These are phyloP conservation scores for Boletus eberwhitei DNA, from an alignment of 768 basidiomycete species.

Conservation along the genomic window DNA sequence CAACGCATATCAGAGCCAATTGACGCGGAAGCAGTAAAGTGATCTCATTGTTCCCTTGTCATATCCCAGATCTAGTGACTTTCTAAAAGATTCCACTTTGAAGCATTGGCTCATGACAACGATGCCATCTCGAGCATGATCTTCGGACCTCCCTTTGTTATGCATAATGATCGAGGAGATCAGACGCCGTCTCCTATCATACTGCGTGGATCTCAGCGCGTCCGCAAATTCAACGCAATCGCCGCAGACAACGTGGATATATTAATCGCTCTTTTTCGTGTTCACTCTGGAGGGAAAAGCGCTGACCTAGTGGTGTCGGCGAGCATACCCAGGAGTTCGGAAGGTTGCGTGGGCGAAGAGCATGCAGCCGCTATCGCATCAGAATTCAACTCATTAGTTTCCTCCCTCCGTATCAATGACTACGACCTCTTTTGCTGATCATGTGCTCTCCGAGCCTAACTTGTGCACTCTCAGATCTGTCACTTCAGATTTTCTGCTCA, in stretches of 20 bases:
- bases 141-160: conserved; percentile 32
- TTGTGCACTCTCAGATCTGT: background rate
- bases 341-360: conserved; percentile 33
- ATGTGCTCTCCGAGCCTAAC: background rate
- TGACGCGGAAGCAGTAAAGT: conserved; percentile 69
- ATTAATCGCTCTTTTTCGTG: conserved; percentile 76
- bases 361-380: conserved; percentile 29
- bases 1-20: conserved; percentile 61
- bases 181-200: conserved; percentile 56
- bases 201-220: conserved; percentile 65
- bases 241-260: conserved; percentile 68
- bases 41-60: conserved; percentile 19
- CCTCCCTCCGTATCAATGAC: conserved; percentile 63
- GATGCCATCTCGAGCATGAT: conserved; percentile 54
- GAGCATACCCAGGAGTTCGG: conserved; percentile 64
- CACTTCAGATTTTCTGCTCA: background rate
- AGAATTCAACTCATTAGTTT: conserved; percentile 54
- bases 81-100: conserved; percentile 77
- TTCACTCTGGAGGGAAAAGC: conserved; percentile 49
- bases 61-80: conserved; percentile 3
- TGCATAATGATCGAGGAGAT: conserved; percentile 43
- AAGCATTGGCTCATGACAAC: conserved; percentile 90
- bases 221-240: conserved; percentile 72
- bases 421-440: conserved; percentile 65
- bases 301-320: conserved; percentile 83